These are phyloP conservation scores for Backusella macrospora DNA, from an alignment of 192 early-diverging fungal species.

Conservation along the genomic window DNA sequence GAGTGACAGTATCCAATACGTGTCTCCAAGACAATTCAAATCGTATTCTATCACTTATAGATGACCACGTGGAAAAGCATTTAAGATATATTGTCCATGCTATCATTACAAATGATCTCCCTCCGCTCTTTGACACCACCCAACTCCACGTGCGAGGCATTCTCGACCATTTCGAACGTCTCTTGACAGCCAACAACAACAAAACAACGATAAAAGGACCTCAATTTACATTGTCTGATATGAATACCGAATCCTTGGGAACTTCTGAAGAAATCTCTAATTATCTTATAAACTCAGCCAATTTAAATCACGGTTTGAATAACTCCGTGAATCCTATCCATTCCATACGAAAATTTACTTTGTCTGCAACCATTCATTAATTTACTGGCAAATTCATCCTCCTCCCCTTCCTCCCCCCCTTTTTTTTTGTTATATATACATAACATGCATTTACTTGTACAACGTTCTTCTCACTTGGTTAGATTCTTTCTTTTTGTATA, in stretches of 20 bases:
- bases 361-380: neutral
- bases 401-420: neutral
- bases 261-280: neutral
- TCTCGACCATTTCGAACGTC: neutral
- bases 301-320: neutral
- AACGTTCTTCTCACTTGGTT: neutral
- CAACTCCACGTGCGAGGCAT: slow-evolving; percentile 5
- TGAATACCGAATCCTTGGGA: neutral
- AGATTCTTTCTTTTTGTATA: neutral
- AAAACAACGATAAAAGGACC: neutral
- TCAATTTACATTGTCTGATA: neutral
- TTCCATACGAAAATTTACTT: neutral
- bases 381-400: neutral
- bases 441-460: neutral
- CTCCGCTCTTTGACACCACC: slow-evolving; percentile 13
- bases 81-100: neutral
- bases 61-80: neutral
- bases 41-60: neutral
- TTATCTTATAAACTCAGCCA: neutral
- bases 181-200: neutral
- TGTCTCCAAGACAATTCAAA: slow-evolving; percentile 10
- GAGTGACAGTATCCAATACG: neutral
- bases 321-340: neutral
- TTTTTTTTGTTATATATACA: too few species aligned
- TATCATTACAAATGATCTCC: slow-evolving; percentile 6